These are phyloP conservation scores for Ceriops zippeliana DNA, from an alignment of 345 rosid genomes.

Conservation along the genomic window DNA sequence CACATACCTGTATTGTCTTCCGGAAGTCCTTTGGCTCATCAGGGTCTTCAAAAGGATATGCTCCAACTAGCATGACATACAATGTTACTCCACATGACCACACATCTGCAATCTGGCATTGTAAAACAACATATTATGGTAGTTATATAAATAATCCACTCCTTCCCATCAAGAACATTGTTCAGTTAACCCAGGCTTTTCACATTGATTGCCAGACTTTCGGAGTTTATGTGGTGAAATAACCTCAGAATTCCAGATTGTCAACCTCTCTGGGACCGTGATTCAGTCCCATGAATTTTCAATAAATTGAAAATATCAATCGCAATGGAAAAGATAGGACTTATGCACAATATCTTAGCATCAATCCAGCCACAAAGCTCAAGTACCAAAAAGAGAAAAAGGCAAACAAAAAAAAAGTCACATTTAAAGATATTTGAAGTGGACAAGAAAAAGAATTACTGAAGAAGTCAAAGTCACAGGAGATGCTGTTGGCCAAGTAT, in stretches of 20 bases:
- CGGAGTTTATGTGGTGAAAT: neutral
- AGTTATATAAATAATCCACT: neutral
- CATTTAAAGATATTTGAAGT: neutral
- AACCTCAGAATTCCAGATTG: neutral
- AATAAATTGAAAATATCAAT: no score
- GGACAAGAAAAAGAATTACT: neutral
- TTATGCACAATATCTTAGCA: neutral
- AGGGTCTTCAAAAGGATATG: slow-evolving; percentile 36
- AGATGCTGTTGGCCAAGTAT: neutral
- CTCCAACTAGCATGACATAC: slow-evolving; percentile 30
- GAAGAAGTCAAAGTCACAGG: neutral
- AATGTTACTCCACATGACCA: slow-evolving; percentile 38
- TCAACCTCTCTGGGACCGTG: neutral
- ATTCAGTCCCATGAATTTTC: no score
- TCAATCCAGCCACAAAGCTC: neutral
- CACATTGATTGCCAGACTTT: neutral
- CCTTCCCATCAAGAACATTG: no score
- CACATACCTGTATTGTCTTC: slow-evolving; percentile 28
- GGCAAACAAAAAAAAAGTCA: neutral
- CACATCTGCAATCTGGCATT: slow-evolving; percentile 32
- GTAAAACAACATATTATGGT: neutral
- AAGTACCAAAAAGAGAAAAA: neutral
- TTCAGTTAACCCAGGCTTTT: neutral
- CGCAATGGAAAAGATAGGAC: neutral
- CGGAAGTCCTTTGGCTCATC: slow-evolving; percentile 33